Evolutionary conservation across 208 protist species (phyloP).

Genomic region (Crithidia brevicula): DNA sequence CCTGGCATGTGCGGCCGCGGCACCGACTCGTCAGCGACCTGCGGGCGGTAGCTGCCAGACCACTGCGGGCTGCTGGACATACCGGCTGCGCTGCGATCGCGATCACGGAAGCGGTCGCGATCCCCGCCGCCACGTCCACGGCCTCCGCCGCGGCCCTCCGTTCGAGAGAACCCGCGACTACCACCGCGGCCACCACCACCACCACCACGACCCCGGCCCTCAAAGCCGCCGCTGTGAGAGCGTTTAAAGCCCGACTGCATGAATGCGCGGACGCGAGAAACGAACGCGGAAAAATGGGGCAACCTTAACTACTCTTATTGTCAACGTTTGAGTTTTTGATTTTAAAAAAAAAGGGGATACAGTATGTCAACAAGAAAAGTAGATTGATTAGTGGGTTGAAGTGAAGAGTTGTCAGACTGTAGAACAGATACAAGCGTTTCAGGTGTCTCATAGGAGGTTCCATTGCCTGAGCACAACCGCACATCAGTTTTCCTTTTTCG

Average conservation of each 20-base stretch:
- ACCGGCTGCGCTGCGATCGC: constrained; percentile 30
- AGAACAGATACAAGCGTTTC: too few relatives aligned
- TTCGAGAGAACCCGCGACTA: constrained; percentile 16
- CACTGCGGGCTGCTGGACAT: constrained; percentile 41
- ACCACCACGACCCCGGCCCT: constrained; percentile 12
- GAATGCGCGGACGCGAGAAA: background rate
- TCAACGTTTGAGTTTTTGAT: too few relatives aligned
- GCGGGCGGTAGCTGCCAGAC: constrained; percentile 47
- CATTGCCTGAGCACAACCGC: too few relatives aligned
- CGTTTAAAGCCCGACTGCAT: constrained; percentile 45
- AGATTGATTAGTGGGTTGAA: too few relatives aligned
- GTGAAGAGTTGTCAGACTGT: too few relatives aligned
- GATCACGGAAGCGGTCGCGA: constrained; percentile 28
- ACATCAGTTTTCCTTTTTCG: too few relatives aligned
- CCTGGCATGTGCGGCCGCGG: constrained; percentile 30
- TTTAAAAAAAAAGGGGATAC: too few relatives aligned
- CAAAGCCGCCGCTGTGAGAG: constrained; percentile 19
- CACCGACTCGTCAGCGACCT: constrained; percentile 56
- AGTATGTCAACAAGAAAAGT: too few relatives aligned
- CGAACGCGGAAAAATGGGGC: too few relatives aligned
- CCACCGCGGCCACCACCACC: constrained; percentile 12
- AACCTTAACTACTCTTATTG: too few relatives aligned
- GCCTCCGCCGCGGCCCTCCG: constrained; percentile 14
- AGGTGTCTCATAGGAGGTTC: too few relatives aligned
- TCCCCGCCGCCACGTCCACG: constrained; percentile 10